A percentile compares a stretch with the other conserved stretches of the same genome.
Evolutionary conservation across 345 rosid species (phyloP).

Genomic region (Syzygium oleosum): DNA sequence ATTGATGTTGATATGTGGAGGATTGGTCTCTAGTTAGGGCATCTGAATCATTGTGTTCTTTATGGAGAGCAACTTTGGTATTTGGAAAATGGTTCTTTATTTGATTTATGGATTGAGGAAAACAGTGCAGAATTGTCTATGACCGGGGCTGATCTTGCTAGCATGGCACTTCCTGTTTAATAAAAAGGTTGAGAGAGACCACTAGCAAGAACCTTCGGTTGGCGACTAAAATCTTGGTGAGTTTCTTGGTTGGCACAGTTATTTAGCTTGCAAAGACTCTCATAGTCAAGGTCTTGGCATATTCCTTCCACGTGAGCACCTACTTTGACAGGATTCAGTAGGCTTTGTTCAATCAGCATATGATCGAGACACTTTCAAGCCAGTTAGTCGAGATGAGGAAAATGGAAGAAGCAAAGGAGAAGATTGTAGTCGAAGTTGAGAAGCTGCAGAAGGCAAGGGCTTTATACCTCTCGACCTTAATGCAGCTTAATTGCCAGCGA

Average conservation of each 20-base stretch:
- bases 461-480: slow-evolving; percentile 3
- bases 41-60: no score
- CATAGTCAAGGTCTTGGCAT: slow-evolving; percentile 61
- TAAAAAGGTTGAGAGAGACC: slow-evolving; percentile 29
- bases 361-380: slow-evolving; percentile 56
- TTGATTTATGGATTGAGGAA: no score
- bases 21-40: no score
- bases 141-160: no score
- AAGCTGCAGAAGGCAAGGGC: slow-evolving; percentile 26
- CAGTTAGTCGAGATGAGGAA: slow-evolving; percentile 46
- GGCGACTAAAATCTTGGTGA: slow-evolving; percentile 43
- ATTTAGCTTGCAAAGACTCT: slow-evolving; percentile 62
- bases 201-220: slow-evolving; percentile 15
- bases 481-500: background rate
- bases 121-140: no score
- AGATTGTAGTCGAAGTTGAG: slow-evolving; percentile 28
- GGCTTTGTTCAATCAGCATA: slow-evolving; percentile 52
- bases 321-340: slow-evolving; percentile 73
- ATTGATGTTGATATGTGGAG: no score
- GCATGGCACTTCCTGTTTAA: slow-evolving; percentile 64
- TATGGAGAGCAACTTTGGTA: no score
- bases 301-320: slow-evolving; percentile 61
- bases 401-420: slow-evolving; percentile 40
- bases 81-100: no score
- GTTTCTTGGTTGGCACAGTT: slow-evolving; percentile 41